Evolutionary conservation across 805 yeast genomes (phyloP), one percentile per base, ranked within the genome.

Genomic region (Monosporozyma solicola): DNA sequence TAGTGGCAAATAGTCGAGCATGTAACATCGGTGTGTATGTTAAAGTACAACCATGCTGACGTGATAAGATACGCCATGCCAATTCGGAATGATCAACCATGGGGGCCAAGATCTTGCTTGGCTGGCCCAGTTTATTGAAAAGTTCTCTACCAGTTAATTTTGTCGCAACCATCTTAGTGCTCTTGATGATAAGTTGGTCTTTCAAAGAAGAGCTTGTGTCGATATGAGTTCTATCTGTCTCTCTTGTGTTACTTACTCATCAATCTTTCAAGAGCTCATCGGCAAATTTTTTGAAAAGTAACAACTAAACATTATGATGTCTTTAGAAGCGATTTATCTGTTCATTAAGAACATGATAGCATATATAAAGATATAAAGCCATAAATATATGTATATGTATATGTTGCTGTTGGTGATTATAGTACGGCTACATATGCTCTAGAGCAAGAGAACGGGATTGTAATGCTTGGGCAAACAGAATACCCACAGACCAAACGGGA

Each of bases 1-100:
- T 85, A 2, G 87, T 85, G 27, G 95, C 95, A 71, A 94, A 94
- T 41, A 91, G 71, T 49, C 90, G 76, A 3, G 99, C 96, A 69
- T 94, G 98, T 59, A 86, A 80, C 99, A 94, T 94, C 3, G 99
- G 99, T 0, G 98, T 87, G 63, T 92, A 94, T 63, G 97, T 88
- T 35, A 94, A 73, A 2, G 90, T 88, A 0, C 99, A 98, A 3
- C 99, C 99, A 62, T 91, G 85, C 54, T 78, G 75, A 53, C 98
- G 77, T 3, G 95, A 86, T 15, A 94, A 72, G 16, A 87, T 78
- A 58, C 99, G 76, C 98, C 98, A 94, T 1, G 96, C 98, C 20
- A 94, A 75, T 64, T 94, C 99, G 3, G 92, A 83, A 59, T 90
- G 97, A 68, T 94, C 99, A 20, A 94, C 99, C 97, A 94, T 92